Evolutionary conservation across 2,329 filamentous ascomycete genomes (phyloP).

Genomic region (Aureobasidium sp.): DNA sequence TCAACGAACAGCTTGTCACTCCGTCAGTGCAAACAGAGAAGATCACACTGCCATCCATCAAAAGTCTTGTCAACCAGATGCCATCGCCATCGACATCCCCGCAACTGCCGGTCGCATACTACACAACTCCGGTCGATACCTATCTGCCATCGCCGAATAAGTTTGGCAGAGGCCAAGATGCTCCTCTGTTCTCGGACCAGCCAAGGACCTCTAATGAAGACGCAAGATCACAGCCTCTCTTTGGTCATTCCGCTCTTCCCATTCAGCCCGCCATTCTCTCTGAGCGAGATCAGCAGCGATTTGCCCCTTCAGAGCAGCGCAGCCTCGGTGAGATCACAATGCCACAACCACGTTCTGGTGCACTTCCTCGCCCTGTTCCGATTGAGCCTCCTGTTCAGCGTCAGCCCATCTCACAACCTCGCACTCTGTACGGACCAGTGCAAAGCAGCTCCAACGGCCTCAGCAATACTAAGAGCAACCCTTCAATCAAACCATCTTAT

Average conservation of each 20-base stretch:
- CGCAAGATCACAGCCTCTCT: conserved; percentile 1
- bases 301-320: neutral
- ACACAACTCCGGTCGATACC: neutral
- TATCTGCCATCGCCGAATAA: neutral
- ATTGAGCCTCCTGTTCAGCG: neutral
- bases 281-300: neutral
- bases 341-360: neutral
- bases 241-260: neutral
- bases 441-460: neutral
- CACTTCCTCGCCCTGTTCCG: neutral
- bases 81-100: conserved; percentile 13
- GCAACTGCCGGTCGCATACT: neutral
- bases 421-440: neutral
- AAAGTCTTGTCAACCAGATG: neutral
- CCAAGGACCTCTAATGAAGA: neutral
- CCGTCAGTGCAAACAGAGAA: neutral
- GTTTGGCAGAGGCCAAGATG: conserved; percentile 1
- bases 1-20: neutral
- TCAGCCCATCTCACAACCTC: neutral
- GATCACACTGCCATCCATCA: conserved; percentile 3
- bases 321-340: neutral
- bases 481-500: neutral
- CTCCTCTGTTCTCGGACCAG: neutral
- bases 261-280: neutral
- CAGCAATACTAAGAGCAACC: neutral